phyloP scores from a whole-genome alignment of 2,329 filamentous ascomycete genomes.

The Sporothrix luriei region DNA sequence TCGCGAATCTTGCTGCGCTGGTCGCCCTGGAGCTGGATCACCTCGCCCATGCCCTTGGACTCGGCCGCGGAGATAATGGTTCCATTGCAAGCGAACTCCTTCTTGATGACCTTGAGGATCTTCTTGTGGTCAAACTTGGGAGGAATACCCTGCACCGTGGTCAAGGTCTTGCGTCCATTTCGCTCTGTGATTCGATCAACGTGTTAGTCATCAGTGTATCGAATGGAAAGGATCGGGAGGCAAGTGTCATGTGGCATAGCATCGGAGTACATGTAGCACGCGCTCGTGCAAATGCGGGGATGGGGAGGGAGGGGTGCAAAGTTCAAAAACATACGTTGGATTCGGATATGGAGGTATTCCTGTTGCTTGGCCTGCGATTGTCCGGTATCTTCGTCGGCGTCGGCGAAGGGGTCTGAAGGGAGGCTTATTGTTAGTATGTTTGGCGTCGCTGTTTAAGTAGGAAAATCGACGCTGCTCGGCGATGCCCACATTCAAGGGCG shows the following conservation, averaged over 20 bases:
- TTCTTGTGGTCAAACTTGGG: conserved; percentile 99
- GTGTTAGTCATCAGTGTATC: conserved; percentile 1
- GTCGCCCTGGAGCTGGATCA: conserved; percentile 93
- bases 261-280: not conserved
- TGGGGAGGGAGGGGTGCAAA: not conserved
- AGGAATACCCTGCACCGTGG: conserved; percentile 96
- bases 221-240: not conserved
- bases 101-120: conserved; percentile 99
- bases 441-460: not conserved
- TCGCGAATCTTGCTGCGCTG: conserved; percentile 74
- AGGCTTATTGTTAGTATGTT: conserved; percentile 4
- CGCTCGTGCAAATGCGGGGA: not conserved
- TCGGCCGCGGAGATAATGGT: conserved; percentile 37
- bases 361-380: conserved; percentile 75
- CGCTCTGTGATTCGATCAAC: conserved; percentile 65
- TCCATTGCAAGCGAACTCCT: conserved; percentile 50
- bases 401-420: conserved; percentile 94
- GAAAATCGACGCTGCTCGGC: not conserved
- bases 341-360: conserved; percentile 99
- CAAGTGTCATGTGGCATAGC: not conserved
- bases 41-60: conserved; percentile 39
- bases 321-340: conserved; percentile 72
- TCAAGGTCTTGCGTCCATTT: conserved; percentile 99
- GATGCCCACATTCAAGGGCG: not conserved
- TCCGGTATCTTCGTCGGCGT: conserved; percentile 99